Conservation (phyloP, 495 filamentous ascomycete species). For the Annulohypoxylon maeteangense region DNA sequence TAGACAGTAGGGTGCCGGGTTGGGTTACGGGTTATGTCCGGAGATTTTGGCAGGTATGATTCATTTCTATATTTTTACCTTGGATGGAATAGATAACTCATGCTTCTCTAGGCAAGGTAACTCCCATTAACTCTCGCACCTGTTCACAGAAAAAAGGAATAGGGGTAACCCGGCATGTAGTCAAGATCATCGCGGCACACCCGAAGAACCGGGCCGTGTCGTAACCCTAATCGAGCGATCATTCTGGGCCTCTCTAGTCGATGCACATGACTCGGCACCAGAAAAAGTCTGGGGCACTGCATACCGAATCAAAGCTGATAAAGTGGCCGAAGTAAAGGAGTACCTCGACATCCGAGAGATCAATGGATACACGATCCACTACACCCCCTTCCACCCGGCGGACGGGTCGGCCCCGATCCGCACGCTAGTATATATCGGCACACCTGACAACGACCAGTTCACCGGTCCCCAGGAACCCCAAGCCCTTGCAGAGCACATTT, state of each 20-base stretch:
- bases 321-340: constrained; percentile 82
- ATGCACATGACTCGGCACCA: constrained; percentile 69
- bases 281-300: constrained; percentile 88
- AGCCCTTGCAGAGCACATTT: constrained; percentile 85
- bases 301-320: constrained; percentile 81
- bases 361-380: constrained; percentile 93
- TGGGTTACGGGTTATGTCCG: constrained; percentile 95
- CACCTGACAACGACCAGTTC: constrained; percentile 94
- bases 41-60: constrained; percentile 93
- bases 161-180: constrained; percentile 52
- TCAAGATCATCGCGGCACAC: constrained; percentile 95
- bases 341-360: constrained; percentile 98
- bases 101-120: constrained; percentile 66
- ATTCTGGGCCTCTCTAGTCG: constrained; percentile 82
- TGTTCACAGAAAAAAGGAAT: constrained; percentile 5
- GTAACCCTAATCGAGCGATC: constrained; percentile 87
- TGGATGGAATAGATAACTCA: constrained; percentile 35
- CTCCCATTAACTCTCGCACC: neutral
- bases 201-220: constrained; percentile 85
- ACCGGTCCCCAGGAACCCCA: constrained; percentile 82
- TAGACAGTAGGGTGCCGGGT: constrained; percentile 86
- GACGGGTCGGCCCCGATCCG: constrained; percentile 55
- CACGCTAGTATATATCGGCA: constrained; percentile 91
- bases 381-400: constrained; percentile 79
- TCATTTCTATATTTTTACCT: constrained; percentile 15